These are phyloP conservation scores for Nyssa sinensis DNA, from an alignment of 148 eudicot genomes.

Conservation along the genomic window DNA sequence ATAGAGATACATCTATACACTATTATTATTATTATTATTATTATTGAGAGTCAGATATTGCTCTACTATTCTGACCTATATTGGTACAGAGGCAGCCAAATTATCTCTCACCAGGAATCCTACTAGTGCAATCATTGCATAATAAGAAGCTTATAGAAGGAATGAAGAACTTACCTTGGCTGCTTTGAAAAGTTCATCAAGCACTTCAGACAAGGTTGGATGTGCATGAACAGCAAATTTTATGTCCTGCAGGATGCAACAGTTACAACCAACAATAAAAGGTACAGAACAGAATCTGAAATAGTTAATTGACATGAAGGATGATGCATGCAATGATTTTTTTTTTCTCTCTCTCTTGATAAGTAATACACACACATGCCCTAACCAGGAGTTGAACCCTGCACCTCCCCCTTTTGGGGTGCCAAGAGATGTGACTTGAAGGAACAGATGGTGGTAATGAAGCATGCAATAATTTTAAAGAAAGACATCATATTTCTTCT, in stretches of 20 bases:
- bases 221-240: conserved; percentile 96
- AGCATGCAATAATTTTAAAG: too few relatives aligned
- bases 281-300: neutral
- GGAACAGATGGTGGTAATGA: too few relatives aligned
- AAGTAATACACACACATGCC: too few relatives aligned
- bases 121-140: neutral
- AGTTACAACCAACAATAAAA: conserved; percentile 2
- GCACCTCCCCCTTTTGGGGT: too few relatives aligned
- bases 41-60: neutral
- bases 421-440: too few relatives aligned
- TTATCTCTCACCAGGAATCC: neutral
- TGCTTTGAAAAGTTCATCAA: conserved; percentile 93
- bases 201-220: conserved; percentile 97
- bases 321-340: neutral
- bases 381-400: too few relatives aligned
- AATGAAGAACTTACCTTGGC: conserved; percentile 63
- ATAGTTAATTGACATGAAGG: neutral
- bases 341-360: too few relatives aligned
- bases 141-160: neutral
- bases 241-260: conserved; percentile 61
- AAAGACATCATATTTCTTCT: too few relatives aligned
- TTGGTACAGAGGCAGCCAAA: neutral
- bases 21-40: neutral
- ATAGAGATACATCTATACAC: neutral
- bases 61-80: neutral